Percentiles rank a stretch among this genome's conserved stretches.
These are phyloP conservation scores for Geotrichum carabidarum DNA, from an alignment of 1,139 yeast species.

Conservation along the genomic window DNA sequence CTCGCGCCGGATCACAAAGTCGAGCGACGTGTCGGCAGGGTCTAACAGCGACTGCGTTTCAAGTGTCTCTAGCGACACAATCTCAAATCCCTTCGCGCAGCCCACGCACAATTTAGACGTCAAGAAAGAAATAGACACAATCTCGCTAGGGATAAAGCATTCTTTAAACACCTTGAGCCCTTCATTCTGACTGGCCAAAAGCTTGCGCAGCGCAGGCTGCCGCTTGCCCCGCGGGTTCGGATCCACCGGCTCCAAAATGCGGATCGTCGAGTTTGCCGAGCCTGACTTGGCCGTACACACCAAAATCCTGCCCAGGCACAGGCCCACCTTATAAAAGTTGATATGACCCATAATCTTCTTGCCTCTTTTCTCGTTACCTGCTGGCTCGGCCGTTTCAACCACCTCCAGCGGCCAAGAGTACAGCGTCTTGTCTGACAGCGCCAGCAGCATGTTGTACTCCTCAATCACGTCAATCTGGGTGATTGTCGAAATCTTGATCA, in stretches of 20 bases:
- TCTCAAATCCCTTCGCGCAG: conserved; percentile 93
- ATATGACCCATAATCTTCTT: conserved; percentile 80
- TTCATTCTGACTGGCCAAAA: conserved; percentile 42
- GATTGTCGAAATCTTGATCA: conserved; percentile 70
- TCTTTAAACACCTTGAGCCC: conserved; percentile 71
- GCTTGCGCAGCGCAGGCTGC: conserved; percentile 48
- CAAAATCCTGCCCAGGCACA: conserved; percentile 80
- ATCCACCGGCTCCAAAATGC: conserved; percentile 81
- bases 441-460: conserved; percentile 78
- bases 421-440: conserved; percentile 75
- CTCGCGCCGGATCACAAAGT: conserved; percentile 87
- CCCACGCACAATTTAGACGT: conserved; percentile 89
- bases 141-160: conserved; percentile 78
- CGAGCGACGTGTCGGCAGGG: conserved; percentile 94
- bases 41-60: conserved; percentile 75
- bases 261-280: conserved; percentile 64
- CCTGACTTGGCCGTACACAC: conserved; percentile 86
- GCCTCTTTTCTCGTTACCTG: conserved; percentile 67
- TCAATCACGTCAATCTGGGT: conserved; percentile 89
- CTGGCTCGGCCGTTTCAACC: conserved; percentile 51
- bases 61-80: conserved; percentile 72
- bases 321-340: conserved; percentile 85
- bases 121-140: conserved; percentile 83
- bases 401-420: conserved; percentile 83
- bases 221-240: conserved; percentile 40